Percentiles rank a stretch among this genome's conserved stretches.
Conservation (phyloP, 2,329 filamentous ascomycete genomes). For the Sclerotinia trifoliorum region DNA sequence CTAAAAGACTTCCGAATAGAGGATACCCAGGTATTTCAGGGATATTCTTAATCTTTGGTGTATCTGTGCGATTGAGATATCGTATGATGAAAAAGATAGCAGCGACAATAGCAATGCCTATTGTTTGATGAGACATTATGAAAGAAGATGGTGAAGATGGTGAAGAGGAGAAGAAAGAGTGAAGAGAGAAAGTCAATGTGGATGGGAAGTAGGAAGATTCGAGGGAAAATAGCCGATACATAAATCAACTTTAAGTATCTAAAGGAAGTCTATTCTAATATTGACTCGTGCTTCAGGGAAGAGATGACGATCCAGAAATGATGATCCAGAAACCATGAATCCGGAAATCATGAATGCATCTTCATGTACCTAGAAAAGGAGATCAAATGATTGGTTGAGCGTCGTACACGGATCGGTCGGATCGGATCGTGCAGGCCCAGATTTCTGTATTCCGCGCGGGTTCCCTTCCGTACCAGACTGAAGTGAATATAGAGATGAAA, state of each 20-base stretch:
- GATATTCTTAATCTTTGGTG: slow-evolving; percentile 25
- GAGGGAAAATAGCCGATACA: not conserved
- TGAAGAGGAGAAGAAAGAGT: not conserved
- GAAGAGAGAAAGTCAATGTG: not conserved
- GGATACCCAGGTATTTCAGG: slow-evolving; percentile 27
- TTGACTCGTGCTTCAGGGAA: not conserved
- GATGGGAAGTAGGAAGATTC: not conserved
- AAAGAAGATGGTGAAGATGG: not conserved
- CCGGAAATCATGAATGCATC: not conserved
- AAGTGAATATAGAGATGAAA: not conserved
- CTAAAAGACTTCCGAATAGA: slow-evolving; percentile 25
- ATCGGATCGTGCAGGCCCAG: not conserved
- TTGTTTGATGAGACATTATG: slow-evolving; percentile 22
- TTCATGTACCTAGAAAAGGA: not conserved
- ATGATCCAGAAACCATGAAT: not conserved
- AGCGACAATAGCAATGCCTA: slow-evolving; percentile 19
- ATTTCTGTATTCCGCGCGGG: slow-evolving; percentile 14
- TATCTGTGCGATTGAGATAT: slow-evolving; percentile 26
- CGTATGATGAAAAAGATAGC: slow-evolving; percentile 12
- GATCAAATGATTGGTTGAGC: not conserved
- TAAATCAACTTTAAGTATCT: not conserved
- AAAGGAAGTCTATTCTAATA: not conserved
- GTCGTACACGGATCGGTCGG: not conserved
- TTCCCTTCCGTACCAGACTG: slow-evolving; percentile 8
- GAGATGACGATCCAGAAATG: not conserved